Base-by-base conservation (phyloP, 2,329 filamentous ascomycete genomes). In the Sarocladium strictum region DNA sequence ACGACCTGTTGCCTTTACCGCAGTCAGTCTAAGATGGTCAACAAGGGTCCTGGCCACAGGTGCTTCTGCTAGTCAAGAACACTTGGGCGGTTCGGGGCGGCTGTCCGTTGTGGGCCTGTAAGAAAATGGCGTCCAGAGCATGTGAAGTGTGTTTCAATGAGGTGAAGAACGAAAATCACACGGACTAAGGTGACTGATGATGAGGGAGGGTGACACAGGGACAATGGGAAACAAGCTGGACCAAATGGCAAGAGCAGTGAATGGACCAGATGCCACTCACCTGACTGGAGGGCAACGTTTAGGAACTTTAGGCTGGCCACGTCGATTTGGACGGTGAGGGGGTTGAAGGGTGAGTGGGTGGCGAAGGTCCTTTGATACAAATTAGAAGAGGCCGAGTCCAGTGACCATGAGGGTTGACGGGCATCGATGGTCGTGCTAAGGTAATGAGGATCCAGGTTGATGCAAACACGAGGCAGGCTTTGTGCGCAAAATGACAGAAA, bases 1-100 rank as follows among this genome's bases (percentile, higher is more conserved):
- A 69, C 69, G 69, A 72, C 67, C 67, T 67, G 57, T 70, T 72
- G 57, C 69, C 68, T 58, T 67, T 69, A 64, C 62, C 59, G 67
- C 63, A 57, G 54, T 50, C 63, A 57, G 54, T 50, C 53, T 54
- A 59, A 41, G 50, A 32, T 51, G 26, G 7, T 51, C 47, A 51
- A 29, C 43, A 47, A 47, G 43, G 43, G 43, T 47, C 6, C 43
- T 23, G 43, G 43, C 24, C 43, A 17, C 45, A 29, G 54, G 50
- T 29, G 54, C 37, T n/a, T 29, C 19, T 23, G 29, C 47, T 51
- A 51, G 47, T 51, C 47, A 29, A 33, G 17, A 10, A 51, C 29
- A 35, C 47, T 35, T 51, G 27, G 27, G 29, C 47, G 27, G 47
- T 51, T 51, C 47, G 47, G 47, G 47, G 7, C 47, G 47, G 17